Percentiles rank a stretch among this genome's conserved stretches.
Evolutionary conservation across 768 basidiomycete genomes (phyloP).

Genomic region (Leccinum barrowsii): DNA sequence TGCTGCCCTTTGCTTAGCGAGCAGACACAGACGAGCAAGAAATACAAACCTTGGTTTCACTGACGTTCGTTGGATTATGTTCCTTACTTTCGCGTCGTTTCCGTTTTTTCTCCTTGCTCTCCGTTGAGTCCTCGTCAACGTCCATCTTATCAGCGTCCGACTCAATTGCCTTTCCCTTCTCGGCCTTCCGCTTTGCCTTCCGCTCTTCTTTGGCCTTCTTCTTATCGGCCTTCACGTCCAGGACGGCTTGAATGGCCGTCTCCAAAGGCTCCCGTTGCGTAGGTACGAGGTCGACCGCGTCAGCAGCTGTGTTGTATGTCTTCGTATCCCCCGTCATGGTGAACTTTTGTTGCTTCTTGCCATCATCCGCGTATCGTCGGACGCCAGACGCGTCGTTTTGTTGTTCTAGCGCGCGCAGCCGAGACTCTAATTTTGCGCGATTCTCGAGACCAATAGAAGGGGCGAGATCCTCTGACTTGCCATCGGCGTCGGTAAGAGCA

Average conservation of each 20-base stretch:
- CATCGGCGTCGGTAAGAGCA: slow-evolving; percentile 88
- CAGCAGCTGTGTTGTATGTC: slow-evolving; percentile 84
- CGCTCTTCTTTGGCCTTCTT: slow-evolving; percentile 75
- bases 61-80: slow-evolving; percentile 39
- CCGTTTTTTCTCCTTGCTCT: slow-evolving; percentile 39
- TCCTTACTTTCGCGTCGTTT: slow-evolving; percentile 59
- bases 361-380: slow-evolving; percentile 58
- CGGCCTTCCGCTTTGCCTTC: slow-evolving; percentile 59
- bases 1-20: slow-evolving; percentile 26
- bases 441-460: slow-evolving; percentile 90
- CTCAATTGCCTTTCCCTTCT: slow-evolving; percentile 48
- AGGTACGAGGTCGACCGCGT: slow-evolving; percentile 77
- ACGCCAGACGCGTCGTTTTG: slow-evolving; percentile 72
- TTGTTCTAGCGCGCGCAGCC: slow-evolving; percentile 84
- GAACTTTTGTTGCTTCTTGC: slow-evolving; percentile 74
- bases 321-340: slow-evolving; percentile 76
- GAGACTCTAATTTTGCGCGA: slow-evolving; percentile 92
- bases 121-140: slow-evolving; percentile 37
- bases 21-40: slow-evolving; percentile 4
- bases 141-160: slow-evolving; percentile 42
- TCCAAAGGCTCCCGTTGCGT: slow-evolving; percentile 84
- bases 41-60: slow-evolving; percentile 39
- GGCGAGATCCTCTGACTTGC: slow-evolving; percentile 78
- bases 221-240: slow-evolving; percentile 89
- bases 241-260: slow-evolving; percentile 65